Evolutionary conservation across 441 rosid genomes (phyloP).

Genomic region (Viola pubescens): DNA sequence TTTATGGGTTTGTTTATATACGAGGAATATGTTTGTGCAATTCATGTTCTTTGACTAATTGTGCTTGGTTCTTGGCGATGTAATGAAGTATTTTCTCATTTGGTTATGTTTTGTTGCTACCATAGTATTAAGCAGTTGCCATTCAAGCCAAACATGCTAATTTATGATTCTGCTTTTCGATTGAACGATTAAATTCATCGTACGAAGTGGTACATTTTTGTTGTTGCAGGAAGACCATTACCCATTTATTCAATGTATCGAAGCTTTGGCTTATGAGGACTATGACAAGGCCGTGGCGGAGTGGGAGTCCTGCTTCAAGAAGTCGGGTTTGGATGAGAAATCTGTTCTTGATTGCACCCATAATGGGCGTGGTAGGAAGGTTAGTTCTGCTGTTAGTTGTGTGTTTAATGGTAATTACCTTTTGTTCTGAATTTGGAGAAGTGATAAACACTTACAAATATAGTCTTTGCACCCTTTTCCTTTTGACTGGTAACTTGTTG

Average conservation of each 20-base stretch:
- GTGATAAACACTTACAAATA: too few species aligned
- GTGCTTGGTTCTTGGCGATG: too few species aligned
- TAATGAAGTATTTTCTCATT: too few species aligned
- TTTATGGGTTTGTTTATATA: too few species aligned
- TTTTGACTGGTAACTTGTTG: too few species aligned
- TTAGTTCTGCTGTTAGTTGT: conserved; percentile 18
- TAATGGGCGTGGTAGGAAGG: conserved; percentile 58
- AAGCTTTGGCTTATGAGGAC: conserved; percentile 44
- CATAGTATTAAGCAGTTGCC: too few species aligned
- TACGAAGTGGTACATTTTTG: background rate
- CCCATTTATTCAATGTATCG: conserved; percentile 68
- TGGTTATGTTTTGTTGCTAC: too few species aligned
- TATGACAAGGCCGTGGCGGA: conserved; percentile 23
- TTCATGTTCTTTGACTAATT: too few species aligned
- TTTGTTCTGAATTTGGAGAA: background rate
- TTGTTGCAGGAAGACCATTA: conserved; percentile 67
- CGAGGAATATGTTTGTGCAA: too few species aligned
- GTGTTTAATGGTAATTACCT: background rate
- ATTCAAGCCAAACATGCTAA: background rate
- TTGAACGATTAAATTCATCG: too few species aligned
- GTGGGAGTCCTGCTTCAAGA: conserved; percentile 73
- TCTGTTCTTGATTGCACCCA: conserved; percentile 51
- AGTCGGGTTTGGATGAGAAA: conserved; percentile 47
- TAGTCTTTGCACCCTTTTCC: too few species aligned
- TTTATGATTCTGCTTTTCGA: too few species aligned